Evolutionary conservation across 2,329 filamentous ascomycete genomes (phyloP), one percentile per base, ranked within the genome.

Genomic region (Curvularia spicifera): DNA sequence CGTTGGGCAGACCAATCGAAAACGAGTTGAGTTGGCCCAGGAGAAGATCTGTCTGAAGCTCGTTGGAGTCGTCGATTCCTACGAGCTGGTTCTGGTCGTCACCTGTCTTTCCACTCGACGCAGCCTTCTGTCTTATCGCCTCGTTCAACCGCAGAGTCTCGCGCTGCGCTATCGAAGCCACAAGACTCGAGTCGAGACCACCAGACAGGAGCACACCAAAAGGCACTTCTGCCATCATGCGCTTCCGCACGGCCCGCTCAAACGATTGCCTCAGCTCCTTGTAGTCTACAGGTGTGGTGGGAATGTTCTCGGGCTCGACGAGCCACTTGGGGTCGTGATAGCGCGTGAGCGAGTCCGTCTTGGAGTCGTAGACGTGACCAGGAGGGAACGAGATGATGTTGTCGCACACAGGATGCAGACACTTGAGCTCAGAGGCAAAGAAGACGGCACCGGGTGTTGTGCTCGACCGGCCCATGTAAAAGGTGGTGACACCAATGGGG

Each of bases 351-450:
- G 89, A 82, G 78, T 91, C 89, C 48, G 93, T 97, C 81, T 91
- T 89, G 72, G 94, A 98, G 82, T 99, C 95, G 82, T 92, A 99
- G 72, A 99, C 82, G 78, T 99, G 94, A 39, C 95, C 95, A 0
- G 95, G 95, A 61, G 94, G 95, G 83, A 99, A 99, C 26, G 91
- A 84, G 71, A 93, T 87, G 75, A 99, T 93, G 81, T 94, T 89
- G 84, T 99, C 95, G 83, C 95, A 99, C 48, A 98, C 93, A 13
- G 90, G 87, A 79, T 94, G 87, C 73, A 99, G 82, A 73, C 89
- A 96, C 83, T 99, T 99, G 72, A 99, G 82, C 83, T 99, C 95
- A 1, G 93, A 98, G 64, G 94, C 95, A 77, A 99, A 99, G 85
- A 94, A 99, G 56, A 94, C 89, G 29, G 95, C 87, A 52, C 87